Evolutionary conservation across 2,329 filamentous ascomycete genomes (phyloP), one percentile per base, ranked within the genome.

Genomic region (Paecilomyces niveus): DNA sequence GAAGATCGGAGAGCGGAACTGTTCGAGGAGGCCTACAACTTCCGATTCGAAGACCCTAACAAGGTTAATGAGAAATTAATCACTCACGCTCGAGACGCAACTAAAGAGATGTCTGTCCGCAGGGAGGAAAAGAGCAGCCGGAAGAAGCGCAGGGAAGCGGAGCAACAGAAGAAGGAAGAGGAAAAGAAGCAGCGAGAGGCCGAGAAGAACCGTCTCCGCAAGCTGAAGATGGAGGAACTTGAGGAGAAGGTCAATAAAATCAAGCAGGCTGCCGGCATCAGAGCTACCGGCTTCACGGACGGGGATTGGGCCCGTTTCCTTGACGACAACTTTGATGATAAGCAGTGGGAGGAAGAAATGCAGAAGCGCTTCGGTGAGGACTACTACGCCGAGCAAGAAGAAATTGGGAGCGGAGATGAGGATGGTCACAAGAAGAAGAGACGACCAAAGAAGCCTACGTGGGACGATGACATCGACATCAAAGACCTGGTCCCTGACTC

Each of bases 401-500:
- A 77, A 2, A 80, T 74, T 7, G 77, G 71, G n/a, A 80, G 76
- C 54, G 83, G 77, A 49, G 75, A 76, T 18, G 71, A 68, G 64
- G 60, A 54, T 58, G 70, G 54, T 57, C 56, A 57, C 29, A 86
- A 84, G 71, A 86, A 84, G 69, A 85, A 85, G 64, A 87, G 82
- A 69, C 81, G 81, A 63, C 76, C 83, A 9, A 91, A 90, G 81
- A 96, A 96, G 77, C 91, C 90, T 9, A 89, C 86, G 62, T 99
- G 93, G 89, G 90, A 97, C 67, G 92, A 97, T 68, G 94, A 99
- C 71, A 97, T 99, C 67, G 92, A 97, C 70, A 97, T 99, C 77
- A 91, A 89, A 61, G 93, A 96, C 72, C 82, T 97, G 55, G 79
- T 96, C 29, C 92, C 91, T 1, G 90, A 96, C 61, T 96, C 95